Conservation (phyloP, 192 early-diverging fungal genomes). For the Entophlyctis luteolus region DNA sequence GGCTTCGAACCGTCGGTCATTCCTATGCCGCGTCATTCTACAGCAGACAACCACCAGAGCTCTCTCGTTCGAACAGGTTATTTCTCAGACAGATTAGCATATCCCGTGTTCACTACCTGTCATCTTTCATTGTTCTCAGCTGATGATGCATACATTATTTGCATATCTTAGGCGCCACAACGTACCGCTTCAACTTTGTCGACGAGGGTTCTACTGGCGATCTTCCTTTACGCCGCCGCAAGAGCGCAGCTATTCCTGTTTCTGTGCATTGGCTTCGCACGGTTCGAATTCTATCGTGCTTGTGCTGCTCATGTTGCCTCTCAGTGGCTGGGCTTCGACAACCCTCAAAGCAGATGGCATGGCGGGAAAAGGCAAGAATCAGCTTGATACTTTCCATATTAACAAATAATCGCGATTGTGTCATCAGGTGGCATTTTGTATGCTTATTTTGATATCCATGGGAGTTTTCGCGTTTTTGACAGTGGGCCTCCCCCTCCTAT, state of each 20-base stretch:
- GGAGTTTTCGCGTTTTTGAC: neutral
- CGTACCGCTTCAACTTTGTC: neutral
- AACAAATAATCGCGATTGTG: neutral
- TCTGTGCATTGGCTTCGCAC: neutral
- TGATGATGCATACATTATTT: too few relatives aligned
- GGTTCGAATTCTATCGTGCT: neutral
- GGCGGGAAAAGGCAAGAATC: neutral
- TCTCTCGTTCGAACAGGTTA: too few relatives aligned
- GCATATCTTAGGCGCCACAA: slow-evolving; percentile 13
- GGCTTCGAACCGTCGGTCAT: too few relatives aligned
- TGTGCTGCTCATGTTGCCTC: neutral
- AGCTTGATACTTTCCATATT: neutral
- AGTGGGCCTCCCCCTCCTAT: neutral
- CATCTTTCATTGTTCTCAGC: too few relatives aligned
- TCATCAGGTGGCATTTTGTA: neutral
- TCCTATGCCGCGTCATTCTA: too few relatives aligned
- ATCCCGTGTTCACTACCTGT: too few relatives aligned
- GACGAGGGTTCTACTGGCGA: neutral
- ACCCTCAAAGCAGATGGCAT: neutral
- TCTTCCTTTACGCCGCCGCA: neutral
- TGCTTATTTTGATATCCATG: neutral
- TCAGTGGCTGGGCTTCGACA: too few relatives aligned
- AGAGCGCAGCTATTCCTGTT: neutral
- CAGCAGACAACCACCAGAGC: too few relatives aligned
- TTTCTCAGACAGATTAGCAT: too few relatives aligned